These are phyloP conservation scores for Phlyctochytrium planicorne DNA, from an alignment of 192 early-diverging fungal genomes.

Conservation along the genomic window DNA sequence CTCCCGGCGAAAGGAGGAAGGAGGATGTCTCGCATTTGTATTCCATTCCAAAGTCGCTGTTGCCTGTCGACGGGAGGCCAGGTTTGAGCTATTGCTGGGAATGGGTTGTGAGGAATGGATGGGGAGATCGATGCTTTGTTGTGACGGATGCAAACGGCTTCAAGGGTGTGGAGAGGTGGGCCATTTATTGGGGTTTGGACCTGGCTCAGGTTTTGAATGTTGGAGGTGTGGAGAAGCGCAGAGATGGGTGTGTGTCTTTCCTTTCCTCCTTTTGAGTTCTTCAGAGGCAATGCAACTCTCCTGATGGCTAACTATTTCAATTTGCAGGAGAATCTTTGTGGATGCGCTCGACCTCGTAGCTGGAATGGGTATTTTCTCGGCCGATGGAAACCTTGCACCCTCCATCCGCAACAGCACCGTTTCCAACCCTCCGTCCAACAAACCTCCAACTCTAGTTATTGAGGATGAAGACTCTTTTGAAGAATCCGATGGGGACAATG, in stretches of 20 bases:
- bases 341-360: no score
- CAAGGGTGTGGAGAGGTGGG: constrained; percentile 14
- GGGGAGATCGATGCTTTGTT: neutral
- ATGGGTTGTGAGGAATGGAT: neutral
- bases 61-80: neutral
- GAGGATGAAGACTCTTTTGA: neutral
- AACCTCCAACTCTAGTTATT: neutral
- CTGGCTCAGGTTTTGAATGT: neutral
- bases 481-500: neutral
- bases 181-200: neutral
- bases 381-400: no score
- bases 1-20: no score
- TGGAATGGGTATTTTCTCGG: no score
- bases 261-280: no score
- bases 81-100: neutral
- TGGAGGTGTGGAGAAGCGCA: constrained; percentile 1
- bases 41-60: neutral
- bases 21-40: neutral
- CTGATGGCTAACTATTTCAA: no score
- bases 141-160: constrained; percentile 19
- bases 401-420: no score
- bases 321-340: no score
- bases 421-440: no score
- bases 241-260: no score
- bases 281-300: no score